Evolutionary conservation across 352 stramenopile species (phyloP).

Genomic region (Pythium chondricola): DNA sequence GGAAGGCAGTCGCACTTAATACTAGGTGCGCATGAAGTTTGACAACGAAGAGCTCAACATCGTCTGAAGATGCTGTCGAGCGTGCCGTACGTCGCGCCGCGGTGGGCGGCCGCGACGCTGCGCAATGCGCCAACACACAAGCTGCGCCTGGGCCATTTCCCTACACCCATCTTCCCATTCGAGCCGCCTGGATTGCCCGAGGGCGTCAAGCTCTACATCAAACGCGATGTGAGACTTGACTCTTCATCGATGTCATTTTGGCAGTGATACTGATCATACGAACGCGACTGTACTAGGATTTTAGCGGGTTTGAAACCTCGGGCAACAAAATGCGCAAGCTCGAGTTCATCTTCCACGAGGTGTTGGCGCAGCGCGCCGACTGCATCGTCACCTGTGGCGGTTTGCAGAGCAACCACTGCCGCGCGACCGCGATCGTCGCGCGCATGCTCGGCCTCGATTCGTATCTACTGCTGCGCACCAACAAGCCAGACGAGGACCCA

Average conservation of each 20-base stretch:
- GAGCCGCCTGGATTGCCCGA: constrained; percentile 55
- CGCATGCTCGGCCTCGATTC: constrained; percentile 90
- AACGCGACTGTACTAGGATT: constrained; percentile 35
- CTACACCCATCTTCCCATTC: constrained; percentile 76
- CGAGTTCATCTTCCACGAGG: constrained; percentile 91
- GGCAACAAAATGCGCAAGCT: constrained; percentile 96
- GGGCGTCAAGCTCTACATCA: constrained; percentile 76
- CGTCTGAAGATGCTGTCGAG: constrained; percentile 40
- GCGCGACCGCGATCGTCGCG: constrained; percentile 70
- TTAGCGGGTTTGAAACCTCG: constrained; percentile 87
- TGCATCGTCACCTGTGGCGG: constrained; percentile 91
- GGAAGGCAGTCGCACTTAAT: neutral
- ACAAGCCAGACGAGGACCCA: constrained; percentile 66
- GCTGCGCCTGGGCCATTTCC: constrained; percentile 68
- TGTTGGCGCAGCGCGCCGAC: constrained; percentile 74
- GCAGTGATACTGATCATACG: neutral
- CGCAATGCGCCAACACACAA: constrained; percentile 37
- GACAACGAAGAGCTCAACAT: neutral
- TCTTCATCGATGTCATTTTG: neutral
- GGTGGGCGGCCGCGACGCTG: constrained; percentile 46
- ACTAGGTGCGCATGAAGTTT: constrained; percentile 1
- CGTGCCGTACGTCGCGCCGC: constrained; percentile 50
- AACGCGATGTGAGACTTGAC: constrained; percentile 51
- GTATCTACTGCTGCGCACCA: constrained; percentile 86
- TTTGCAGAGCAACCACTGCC: constrained; percentile 93